A percentile compares a stretch with the other conserved stretches of the same genome.
phyloP scores from a whole-genome alignment of 2,329 filamentous ascomycete species.

The Tolypocladium sp. region DNA sequence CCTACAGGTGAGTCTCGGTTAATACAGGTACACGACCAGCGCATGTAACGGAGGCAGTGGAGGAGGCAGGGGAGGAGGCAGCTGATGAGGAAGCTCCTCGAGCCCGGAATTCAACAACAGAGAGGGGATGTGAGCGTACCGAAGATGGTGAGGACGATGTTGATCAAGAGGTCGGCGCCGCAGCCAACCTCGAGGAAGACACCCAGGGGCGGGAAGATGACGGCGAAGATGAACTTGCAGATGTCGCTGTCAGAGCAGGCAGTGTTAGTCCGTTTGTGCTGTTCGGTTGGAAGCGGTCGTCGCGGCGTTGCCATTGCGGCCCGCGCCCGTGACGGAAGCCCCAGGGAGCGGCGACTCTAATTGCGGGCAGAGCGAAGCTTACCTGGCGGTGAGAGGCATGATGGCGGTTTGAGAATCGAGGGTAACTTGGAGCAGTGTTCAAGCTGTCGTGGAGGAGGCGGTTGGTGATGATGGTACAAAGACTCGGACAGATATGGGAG shows the following conservation, averaged over 20 bases:
- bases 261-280: constrained; percentile 1
- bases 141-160: constrained; percentile 78
- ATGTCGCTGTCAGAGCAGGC: constrained; percentile 33
- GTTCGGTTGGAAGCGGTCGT: constrained; percentile 4
- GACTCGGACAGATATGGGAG: neutral
- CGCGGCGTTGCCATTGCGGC: neutral
- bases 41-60: neutral
- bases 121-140: constrained; percentile 25
- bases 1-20: constrained; percentile 20
- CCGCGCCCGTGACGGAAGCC: neutral
- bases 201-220: constrained; percentile 82
- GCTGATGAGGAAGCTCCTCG: neutral
- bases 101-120: neutral
- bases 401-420: constrained; percentile 18
- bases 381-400: constrained; percentile 54
- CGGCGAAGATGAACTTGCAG: constrained; percentile 70
- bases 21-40: neutral
- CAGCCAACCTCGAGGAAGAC: constrained; percentile 93
- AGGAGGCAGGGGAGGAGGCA: neutral
- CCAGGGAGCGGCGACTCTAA: neutral
- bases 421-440: neutral
- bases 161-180: constrained; percentile 80
- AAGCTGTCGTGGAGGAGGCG: neutral
- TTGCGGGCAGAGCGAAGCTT: constrained; percentile 15
- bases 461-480: neutral